Base-by-base conservation (phyloP, 495 filamentous ascomycete species). In the Stereocaulon alpinum region DNA sequence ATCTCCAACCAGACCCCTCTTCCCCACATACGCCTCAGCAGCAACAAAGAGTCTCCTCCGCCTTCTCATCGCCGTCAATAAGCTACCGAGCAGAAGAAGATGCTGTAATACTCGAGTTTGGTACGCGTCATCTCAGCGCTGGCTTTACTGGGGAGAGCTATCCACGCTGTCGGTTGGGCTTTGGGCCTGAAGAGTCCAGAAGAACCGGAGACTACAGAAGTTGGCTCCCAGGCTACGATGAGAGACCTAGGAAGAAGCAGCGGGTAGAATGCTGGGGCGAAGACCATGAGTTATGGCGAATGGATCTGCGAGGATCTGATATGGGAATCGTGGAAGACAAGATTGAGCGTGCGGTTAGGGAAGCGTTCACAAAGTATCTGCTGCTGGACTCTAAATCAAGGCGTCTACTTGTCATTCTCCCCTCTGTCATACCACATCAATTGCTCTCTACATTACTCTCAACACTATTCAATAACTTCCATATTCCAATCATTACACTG, bases 61-160 rank as follows among this genome's bases (percentile, higher is more conserved):
- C 82, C 55, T 89, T 85, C 64, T 84, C 84, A 10, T 89, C 88
- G 0, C 86, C 88, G 0, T 73, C 79, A 44, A 81, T 84, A 27
- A 81, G 82, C 54, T 83, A 87, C 48, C 88, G 91, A 42, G 81
- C 81, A 58, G 87, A 95, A 67, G 93, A 96, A 66, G 91, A 96
- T 63, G 73, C 81, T 7, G 66, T 96, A 14, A 77, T 98, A 50
- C 76, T 96, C 47, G 91, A 96, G 66, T 72, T 97, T 62, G 91
- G 90, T 5, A 77, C 85, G 6, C 78, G 91, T 51, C 86, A 83
- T 73, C 67, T 98, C 12, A 84, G 87, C 37, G 85, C 87, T 18
- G 93, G 93, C 4, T 92, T 95, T 66, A 86, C 89, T 30, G 89
- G 89, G 47, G 89, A 93, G 68, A 76, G 81, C 14, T 66, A 77